Conservation (phyloP, 345 rosid genomes). For the Ailanthus altissimus region DNA sequence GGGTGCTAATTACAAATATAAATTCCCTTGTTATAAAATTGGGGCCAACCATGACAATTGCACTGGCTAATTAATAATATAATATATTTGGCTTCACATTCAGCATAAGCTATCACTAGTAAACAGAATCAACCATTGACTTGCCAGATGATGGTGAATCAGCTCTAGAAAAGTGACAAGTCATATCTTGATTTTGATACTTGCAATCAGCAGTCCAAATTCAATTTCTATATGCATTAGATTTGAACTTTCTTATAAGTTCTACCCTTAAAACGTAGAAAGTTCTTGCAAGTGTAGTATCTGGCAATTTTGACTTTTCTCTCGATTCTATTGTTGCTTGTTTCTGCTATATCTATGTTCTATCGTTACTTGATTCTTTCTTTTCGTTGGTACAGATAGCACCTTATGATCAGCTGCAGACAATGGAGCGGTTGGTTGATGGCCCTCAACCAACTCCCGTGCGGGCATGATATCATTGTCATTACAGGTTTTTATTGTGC, state of each 20-base stretch:
- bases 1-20: background rate
- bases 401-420: slow-evolving; percentile 91
- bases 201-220: background rate
- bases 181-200: background rate
- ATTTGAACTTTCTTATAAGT: background rate
- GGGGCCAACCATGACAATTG: background rate
- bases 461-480: slow-evolving; percentile 12
- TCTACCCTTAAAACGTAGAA: background rate
- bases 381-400: slow-evolving; percentile 61
- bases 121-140: background rate
- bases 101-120: background rate
- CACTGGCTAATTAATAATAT: background rate
- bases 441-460: slow-evolving; percentile 42
- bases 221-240: background rate
- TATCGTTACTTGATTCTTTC: background rate
- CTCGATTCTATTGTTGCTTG: background rate
- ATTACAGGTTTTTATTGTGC: background rate
- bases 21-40: background rate
- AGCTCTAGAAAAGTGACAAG: background rate
- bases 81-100: slow-evolving; percentile 1
- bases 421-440: slow-evolving; percentile 72
- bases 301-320: too few species aligned
- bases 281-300: background rate
- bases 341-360: background rate
- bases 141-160: background rate